A percentile compares a stretch with the other conserved stretches of the same genome.
phyloP scores from a whole-genome alignment of 768 basidiomycete genomes.

The Agaricus sinodeliciosus region DNA sequence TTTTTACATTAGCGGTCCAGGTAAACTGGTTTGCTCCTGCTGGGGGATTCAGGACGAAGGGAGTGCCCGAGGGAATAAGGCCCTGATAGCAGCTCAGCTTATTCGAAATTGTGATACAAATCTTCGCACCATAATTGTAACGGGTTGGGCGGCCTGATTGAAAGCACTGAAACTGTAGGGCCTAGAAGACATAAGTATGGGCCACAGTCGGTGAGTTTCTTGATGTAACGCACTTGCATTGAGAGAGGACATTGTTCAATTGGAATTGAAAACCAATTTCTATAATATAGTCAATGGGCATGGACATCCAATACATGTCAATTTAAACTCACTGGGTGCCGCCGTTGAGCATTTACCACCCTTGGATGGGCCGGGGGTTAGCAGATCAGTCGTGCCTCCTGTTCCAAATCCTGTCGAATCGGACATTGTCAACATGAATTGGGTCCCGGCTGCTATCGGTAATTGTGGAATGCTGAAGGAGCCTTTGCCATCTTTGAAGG shows the following conservation, averaged over 20 bases:
- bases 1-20: conserved; percentile 55
- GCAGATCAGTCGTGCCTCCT: conserved; percentile 48
- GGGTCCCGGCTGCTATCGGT: conserved; percentile 28
- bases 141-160: conserved; percentile 39
- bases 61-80: conserved; percentile 56
- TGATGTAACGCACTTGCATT: conserved; percentile 46
- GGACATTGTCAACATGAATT: conserved; percentile 59
- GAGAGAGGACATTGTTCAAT: conserved; percentile 45
- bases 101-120: not conserved
- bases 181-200: conserved; percentile 21
- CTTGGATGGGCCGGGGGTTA: conserved; percentile 41
- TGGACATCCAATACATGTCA: not conserved
- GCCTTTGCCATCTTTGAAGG: conserved; percentile 48
- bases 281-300: conserved; percentile 12
- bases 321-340: conserved; percentile 26
- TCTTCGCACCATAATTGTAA: conserved; percentile 43
- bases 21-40: conserved; percentile 29
- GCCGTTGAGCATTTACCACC: conserved; percentile 47
- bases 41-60: conserved; percentile 38
- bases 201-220: conserved; percentile 3
- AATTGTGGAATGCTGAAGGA: conserved; percentile 41
- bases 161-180: conserved; percentile 42
- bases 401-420: conserved; percentile 64
- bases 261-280: conserved; percentile 39
- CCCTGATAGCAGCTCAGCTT: conserved; percentile 30